Conservation (phyloP, 176 grass and related monocot genomes). For the Eremochloa ophiuroides region DNA sequence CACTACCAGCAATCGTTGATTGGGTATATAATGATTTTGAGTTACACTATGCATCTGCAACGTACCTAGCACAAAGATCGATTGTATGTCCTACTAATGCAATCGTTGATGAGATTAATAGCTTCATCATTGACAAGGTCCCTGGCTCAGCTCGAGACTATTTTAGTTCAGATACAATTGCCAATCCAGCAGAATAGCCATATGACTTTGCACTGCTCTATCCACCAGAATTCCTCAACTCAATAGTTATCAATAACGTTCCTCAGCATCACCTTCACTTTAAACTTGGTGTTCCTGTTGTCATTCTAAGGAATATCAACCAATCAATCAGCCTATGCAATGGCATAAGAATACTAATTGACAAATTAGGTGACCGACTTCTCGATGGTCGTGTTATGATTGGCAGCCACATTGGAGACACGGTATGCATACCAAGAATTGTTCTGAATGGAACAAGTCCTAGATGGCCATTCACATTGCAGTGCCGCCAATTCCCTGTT, state of each 20-base stretch:
- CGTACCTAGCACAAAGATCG: neutral
- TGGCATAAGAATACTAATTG: too few species aligned
- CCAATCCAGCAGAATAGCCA: neutral
- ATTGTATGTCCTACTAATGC: neutral
- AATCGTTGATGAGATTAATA: neutral
- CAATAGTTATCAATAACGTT: neutral
- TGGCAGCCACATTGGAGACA: too few species aligned
- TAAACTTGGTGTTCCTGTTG: too few species aligned
- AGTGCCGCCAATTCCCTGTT: too few species aligned
- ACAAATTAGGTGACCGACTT: too few species aligned
- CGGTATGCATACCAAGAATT: too few species aligned
- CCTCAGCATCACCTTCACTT: too few species aligned
- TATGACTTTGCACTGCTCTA: neutral
- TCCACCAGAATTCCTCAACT: neutral
- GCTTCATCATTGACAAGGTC: neutral
- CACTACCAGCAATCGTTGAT: neutral
- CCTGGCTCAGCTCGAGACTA: neutral
- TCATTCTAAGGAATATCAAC: too few species aligned
- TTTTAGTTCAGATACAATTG: neutral
- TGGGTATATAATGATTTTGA: neutral
- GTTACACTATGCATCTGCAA: neutral
- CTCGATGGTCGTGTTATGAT: too few species aligned
- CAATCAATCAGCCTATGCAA: too few species aligned
- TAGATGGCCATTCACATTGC: too few species aligned
- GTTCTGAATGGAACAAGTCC: too few species aligned